These are phyloP conservation scores for Amyloporia xantha DNA, from an alignment of 768 basidiomycete genomes.

Conservation along the genomic window DNA sequence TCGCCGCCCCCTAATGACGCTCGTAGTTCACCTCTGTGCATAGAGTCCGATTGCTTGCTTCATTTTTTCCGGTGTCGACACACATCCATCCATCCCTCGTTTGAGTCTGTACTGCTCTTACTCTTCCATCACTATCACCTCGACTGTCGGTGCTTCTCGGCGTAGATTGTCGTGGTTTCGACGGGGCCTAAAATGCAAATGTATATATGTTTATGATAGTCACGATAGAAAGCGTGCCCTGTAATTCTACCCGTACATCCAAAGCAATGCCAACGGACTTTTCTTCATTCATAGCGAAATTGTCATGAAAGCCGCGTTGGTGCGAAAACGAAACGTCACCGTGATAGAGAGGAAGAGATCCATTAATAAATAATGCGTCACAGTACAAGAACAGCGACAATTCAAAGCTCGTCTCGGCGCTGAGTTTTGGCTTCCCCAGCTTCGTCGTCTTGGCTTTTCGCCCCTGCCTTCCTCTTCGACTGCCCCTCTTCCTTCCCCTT, in stretches of 20 bases:
- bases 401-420: constrained; percentile 21
- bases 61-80: not conserved
- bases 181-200: constrained; percentile 7
- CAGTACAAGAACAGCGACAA: not conserved
- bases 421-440: constrained; percentile 7
- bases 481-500: constrained; percentile 4
- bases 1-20: constrained; percentile 10
- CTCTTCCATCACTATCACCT: not conserved
- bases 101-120: too few relatives aligned
- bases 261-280: constrained; percentile 8
- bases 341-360: not conserved
- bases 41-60: constrained; percentile 12
- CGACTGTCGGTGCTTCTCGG: constrained; percentile 1
- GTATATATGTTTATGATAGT: constrained; percentile 19
- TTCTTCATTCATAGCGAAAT: not conserved
- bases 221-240: constrained; percentile 23
- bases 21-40: constrained; percentile 16
- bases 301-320: too few relatives aligned
- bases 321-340: not conserved
- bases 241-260: constrained; percentile 27
- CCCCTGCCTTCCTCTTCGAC: constrained; percentile 7
- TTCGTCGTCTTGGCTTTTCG: constrained; percentile 8
- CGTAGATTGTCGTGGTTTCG: not conserved
- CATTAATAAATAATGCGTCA: too few relatives aligned
- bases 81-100: not conserved